Evolutionary conservation across 1,284 basidiomycete genomes (phyloP).

Genomic region (Schizophyllum amplum): DNA sequence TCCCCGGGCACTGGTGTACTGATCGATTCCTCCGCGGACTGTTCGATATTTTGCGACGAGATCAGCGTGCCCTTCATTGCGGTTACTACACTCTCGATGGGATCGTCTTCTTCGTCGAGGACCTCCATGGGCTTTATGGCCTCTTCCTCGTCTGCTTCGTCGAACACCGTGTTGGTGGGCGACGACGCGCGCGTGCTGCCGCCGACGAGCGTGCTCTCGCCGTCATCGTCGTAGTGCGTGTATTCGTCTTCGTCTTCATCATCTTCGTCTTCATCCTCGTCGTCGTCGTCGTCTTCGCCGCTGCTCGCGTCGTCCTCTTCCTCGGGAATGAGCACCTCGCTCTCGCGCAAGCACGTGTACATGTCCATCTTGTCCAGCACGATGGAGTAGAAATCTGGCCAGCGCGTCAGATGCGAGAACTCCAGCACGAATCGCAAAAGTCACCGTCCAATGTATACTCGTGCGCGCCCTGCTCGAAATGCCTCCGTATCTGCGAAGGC

Average conservation of each 20-base stretch:
- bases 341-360: constrained; percentile 65
- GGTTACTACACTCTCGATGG: constrained; percentile 18
- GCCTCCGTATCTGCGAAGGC: constrained; percentile 65
- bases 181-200: not conserved
- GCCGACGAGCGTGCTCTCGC: constrained; percentile 12
- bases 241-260: constrained; percentile 30
- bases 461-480: constrained; percentile 75
- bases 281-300: constrained; percentile 45
- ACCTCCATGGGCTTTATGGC: constrained; percentile 21
- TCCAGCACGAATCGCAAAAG: too few relatives aligned
- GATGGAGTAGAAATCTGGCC: constrained; percentile 57
- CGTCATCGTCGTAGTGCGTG: constrained; percentile 20
- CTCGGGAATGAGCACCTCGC: constrained; percentile 52
- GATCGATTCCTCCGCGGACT: constrained; percentile 65
- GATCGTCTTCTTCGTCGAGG: constrained; percentile 19
- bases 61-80: constrained; percentile 11
- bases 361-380: constrained; percentile 77
- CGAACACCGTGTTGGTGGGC: constrained; percentile 2
- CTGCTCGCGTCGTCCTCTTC: constrained; percentile 56
- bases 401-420: too few relatives aligned
- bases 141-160: constrained; percentile 30
- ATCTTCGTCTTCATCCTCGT: constrained; percentile 37
- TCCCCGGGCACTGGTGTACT: constrained; percentile 89
- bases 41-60: too few relatives aligned
- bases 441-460: constrained; percentile 76